Base-by-base conservation (phyloP, 768 basidiomycete genomes). In the Leucosporidium yakuticum region DNA sequence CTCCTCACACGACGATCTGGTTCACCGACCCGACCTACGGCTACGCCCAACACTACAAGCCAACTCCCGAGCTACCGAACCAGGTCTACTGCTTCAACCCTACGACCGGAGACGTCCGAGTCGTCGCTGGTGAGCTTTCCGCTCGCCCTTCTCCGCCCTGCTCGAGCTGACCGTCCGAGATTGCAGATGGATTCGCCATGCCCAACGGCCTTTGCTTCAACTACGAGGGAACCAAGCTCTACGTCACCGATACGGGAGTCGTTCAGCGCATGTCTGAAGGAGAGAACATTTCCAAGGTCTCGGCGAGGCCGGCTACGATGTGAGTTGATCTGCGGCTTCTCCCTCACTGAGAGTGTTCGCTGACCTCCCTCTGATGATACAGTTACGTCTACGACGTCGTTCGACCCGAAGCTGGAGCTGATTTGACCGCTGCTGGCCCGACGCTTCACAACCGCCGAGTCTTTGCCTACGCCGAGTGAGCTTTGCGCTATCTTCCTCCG, bases 61-160 rank as follows among this genome's bases (percentile, higher is more conserved):
- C 55, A 31, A 71, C 79, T 7, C 88, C 87, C 11, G 81, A 85
- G 55, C 75, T 89, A 60, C 89, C 87, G 4, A 86, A 83, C 57
- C 88, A 90, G 73, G 88, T 90, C 21, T 92, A 93, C 76, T 83
- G 87, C 19, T 85, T 89, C 74, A 85, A 89, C 74, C 85, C 87
- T 14, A 80, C 81, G 3, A 87, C 86, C 1, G 83, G 87, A 6
- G 78, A 83, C 36, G 83, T 91, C 9, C 83, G 84, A 4, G 86
- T 87, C 12, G 87, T 90, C 4, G 89, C 90, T 44, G 39, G 39
- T 44, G 6, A 44, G 39, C 34, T 44, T 44, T 44, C n/a, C 11
- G 39, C 51, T n/a, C 11, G 21, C 9, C 27, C 51, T 23, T 8
- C 3, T 17, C 5, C 2, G 7, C 51, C 2, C 39, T 8, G 14